Percentiles rank a stretch among this genome's conserved stretches.
Conservation (phyloP, 441 rosid species). For the Pelargonium myrrhifolium region DNA sequence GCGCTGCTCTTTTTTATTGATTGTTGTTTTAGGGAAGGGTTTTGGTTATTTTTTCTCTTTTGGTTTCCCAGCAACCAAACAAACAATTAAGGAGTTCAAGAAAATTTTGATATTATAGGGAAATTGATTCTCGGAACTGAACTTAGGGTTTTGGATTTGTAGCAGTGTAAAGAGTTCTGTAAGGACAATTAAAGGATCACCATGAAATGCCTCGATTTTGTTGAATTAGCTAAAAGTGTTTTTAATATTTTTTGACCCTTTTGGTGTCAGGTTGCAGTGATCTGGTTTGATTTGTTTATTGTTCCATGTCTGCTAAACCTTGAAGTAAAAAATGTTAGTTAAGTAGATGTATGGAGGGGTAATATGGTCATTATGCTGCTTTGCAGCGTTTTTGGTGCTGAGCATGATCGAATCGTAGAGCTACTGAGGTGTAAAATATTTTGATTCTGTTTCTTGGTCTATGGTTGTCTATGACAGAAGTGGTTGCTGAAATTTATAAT, state of each 20-base stretch:
- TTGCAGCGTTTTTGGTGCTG: neutral
- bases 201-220: slow-evolving; percentile 3
- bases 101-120: neutral
- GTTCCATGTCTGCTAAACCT: neutral
- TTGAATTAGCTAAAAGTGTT: neutral
- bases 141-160: neutral
- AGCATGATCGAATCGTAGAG: neutral
- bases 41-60: neutral
- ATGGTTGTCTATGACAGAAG: neutral
- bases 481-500: neutral
- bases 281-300: neutral
- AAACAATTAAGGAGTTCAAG: neutral
- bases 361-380: neutral
- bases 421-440: neutral
- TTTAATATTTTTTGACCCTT: neutral
- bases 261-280: neutral
- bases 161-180: neutral
- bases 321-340: neutral
- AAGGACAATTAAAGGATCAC: neutral
- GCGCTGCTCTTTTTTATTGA: neutral
- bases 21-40: neutral
- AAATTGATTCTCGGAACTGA: neutral
- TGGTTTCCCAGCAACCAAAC: neutral
- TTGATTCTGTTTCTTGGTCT: neutral
- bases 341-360: neutral